A percentile compares a stretch with the other conserved stretches of the same genome.
These are phyloP conservation scores for Fusarium keratoplasticum DNA, from an alignment of 2,329 filamentous ascomycete species.

Conservation along the genomic window DNA sequence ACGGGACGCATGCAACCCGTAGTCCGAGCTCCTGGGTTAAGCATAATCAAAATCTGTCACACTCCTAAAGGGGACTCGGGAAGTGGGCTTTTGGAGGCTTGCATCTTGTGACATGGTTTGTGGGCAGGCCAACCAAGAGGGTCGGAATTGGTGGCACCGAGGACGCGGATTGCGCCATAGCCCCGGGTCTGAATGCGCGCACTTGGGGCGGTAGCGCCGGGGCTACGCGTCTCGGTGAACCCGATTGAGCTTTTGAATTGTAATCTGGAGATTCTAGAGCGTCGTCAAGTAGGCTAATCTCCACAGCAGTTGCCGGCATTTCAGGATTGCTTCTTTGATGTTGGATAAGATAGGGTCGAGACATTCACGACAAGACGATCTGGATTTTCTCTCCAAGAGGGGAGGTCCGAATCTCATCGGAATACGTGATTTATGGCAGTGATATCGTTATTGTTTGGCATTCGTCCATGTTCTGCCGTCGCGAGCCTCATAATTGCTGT, in stretches of 20 bases:
- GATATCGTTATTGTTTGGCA: background rate
- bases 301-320: background rate
- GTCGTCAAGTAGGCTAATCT: background rate
- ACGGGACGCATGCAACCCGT: background rate
- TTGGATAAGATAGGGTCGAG: background rate
- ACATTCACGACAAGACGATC: background rate
- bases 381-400: background rate
- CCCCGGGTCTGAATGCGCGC: background rate
- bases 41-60: background rate
- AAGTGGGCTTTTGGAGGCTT: background rate
- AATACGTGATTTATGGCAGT: background rate
- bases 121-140: background rate
- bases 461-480: background rate
- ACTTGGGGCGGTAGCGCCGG: background rate
- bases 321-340: background rate
- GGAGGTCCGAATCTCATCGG: background rate
- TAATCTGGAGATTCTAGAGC: background rate
- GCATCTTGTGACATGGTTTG: background rate
- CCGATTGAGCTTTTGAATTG: background rate
- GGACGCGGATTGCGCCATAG: conserved; percentile 4
- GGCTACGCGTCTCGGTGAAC: background rate
- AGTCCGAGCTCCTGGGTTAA: background rate
- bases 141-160: background rate
- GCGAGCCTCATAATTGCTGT: background rate
- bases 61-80: background rate